phyloP scores from a whole-genome alignment of 2,329 filamentous ascomycete genomes.

The Alternaria dauci region DNA sequence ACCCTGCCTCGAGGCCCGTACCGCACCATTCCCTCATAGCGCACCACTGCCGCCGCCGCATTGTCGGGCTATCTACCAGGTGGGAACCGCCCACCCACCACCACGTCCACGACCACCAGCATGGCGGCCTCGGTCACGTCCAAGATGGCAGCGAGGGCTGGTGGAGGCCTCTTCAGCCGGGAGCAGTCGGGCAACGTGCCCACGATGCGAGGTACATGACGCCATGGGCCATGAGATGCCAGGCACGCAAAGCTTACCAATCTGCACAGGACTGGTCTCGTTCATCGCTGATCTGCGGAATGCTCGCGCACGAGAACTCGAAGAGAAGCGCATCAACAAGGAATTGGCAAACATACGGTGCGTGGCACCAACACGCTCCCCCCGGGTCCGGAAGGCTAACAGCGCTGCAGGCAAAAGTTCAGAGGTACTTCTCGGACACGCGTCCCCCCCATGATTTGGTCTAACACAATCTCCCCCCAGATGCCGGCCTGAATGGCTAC shows the following conservation, averaged over 20 bases:
- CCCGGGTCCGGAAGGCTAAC: slow-evolving; percentile 33
- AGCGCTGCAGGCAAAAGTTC: slow-evolving; percentile 79
- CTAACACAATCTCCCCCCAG: slow-evolving; percentile 53
- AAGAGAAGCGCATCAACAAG: slow-evolving; percentile 99
- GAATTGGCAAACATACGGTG: slow-evolving; percentile 95
- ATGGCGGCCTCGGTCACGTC: slow-evolving; percentile 36
- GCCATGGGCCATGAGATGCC: background rate
- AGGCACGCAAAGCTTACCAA: slow-evolving; percentile 24
- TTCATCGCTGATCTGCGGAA: slow-evolving; percentile 98
- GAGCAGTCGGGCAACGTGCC: slow-evolving; percentile 53
- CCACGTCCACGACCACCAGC: slow-evolving; percentile 31
- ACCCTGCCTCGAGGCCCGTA: slow-evolving; percentile 32
- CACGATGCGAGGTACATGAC: slow-evolving; percentile 51
- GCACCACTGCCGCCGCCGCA: slow-evolving; percentile 28
- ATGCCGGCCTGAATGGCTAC: slow-evolving; percentile 91
- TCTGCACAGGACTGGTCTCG: slow-evolving; percentile 77
- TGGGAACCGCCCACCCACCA: slow-evolving; percentile 45
- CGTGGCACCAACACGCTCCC: slow-evolving; percentile 40
- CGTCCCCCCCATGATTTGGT: slow-evolving; percentile 7
- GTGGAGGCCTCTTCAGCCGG: slow-evolving; percentile 53
- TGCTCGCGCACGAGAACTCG: slow-evolving; percentile 90
- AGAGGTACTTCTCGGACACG: slow-evolving; percentile 64
- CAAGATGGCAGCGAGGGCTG: slow-evolving; percentile 51
- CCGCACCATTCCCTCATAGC: slow-evolving; percentile 8
- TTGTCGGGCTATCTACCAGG: slow-evolving; percentile 40